phyloP scores from a whole-genome alignment of 331 rosid genomes.

The Quercus lobata region DNA sequence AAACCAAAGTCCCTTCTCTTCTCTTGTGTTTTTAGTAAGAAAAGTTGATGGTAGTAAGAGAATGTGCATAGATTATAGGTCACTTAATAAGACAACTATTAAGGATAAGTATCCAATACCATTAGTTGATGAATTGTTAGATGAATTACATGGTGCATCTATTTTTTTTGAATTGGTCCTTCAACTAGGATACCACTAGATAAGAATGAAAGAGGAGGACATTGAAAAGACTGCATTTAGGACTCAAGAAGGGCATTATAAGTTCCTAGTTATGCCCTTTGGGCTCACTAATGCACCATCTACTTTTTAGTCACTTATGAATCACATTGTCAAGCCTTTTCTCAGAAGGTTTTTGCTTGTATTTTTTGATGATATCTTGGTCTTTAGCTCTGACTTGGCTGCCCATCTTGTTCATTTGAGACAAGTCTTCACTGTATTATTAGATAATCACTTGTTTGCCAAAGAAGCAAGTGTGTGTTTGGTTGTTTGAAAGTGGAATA shows the following conservation, averaged over 20 bases:
- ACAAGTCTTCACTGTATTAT: neutral
- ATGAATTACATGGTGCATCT: neutral
- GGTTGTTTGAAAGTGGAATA: neutral
- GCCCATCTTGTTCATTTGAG: neutral
- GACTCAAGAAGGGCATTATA: neutral
- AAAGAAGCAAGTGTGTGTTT: neutral
- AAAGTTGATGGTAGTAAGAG: neutral
- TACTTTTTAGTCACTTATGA: neutral
- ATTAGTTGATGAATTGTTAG: neutral
- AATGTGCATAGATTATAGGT: neutral
- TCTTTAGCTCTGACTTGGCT: neutral
- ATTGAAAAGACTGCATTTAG: neutral
- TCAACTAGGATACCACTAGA: neutral
- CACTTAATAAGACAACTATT: neutral
- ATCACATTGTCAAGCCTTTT: neutral
- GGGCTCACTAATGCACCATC: neutral
- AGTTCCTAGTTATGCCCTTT: neutral
- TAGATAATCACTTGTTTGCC: neutral
- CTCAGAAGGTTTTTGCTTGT: neutral
- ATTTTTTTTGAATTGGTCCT: neutral
- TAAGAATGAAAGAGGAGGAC: neutral
- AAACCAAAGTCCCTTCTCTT: neutral
- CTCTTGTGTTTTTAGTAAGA: neutral
- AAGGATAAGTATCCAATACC: neutral
- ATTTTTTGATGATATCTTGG: neutral